Conservation (phyloP, 2,329 filamentous ascomycete genomes). For the Cladosporium velox region DNA sequence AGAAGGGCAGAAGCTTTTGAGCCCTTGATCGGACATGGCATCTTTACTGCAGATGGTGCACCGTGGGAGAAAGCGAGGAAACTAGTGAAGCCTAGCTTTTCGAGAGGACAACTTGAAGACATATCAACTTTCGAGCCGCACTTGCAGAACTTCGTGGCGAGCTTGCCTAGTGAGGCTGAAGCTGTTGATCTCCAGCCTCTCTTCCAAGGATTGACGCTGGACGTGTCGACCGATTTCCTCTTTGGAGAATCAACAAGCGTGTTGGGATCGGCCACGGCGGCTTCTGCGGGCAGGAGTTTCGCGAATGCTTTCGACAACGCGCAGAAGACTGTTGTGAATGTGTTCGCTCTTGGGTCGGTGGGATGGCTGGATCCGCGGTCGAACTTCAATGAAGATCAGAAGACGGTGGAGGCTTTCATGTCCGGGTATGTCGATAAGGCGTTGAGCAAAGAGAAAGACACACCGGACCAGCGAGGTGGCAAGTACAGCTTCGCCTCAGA, state of each 20-base stretch:
- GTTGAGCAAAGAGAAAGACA: constrained; percentile 30
- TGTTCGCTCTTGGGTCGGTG: constrained; percentile 42
- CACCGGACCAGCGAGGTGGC: constrained; percentile 66
- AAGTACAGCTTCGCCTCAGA: constrained; percentile 85
- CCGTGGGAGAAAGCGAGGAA: constrained; percentile 79
- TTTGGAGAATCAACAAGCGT: constrained; percentile 57
- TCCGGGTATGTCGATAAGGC: constrained; percentile 50
- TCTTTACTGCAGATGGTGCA: constrained; percentile 72
- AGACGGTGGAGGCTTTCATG: constrained; percentile 47
- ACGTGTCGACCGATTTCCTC: constrained; percentile 83
- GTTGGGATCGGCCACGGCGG: constrained; percentile 28
- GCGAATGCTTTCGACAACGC: constrained; percentile 47
- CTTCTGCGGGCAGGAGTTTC: constrained; percentile 33
- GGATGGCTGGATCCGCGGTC: constrained; percentile 39
- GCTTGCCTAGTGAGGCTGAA: constrained; percentile 51
- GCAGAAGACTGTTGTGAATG: constrained; percentile 41
- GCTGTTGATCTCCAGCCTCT: constrained; percentile 72
- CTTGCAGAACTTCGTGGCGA: constrained; percentile 69
- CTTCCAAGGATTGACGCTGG: constrained; percentile 80
- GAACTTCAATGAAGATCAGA: constrained; percentile 43
- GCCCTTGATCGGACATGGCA: constrained; percentile 37
- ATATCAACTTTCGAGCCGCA: constrained; percentile 79
- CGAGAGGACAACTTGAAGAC: constrained; percentile 79
- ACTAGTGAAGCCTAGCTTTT: constrained; percentile 82
- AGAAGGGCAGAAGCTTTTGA: constrained; percentile 22